A percentile compares a stretch with the other conserved stretches of the same genome.
phyloP scores from a whole-genome alignment of 352 stramenopile species.

The Phytopythium kandeliae region DNA sequence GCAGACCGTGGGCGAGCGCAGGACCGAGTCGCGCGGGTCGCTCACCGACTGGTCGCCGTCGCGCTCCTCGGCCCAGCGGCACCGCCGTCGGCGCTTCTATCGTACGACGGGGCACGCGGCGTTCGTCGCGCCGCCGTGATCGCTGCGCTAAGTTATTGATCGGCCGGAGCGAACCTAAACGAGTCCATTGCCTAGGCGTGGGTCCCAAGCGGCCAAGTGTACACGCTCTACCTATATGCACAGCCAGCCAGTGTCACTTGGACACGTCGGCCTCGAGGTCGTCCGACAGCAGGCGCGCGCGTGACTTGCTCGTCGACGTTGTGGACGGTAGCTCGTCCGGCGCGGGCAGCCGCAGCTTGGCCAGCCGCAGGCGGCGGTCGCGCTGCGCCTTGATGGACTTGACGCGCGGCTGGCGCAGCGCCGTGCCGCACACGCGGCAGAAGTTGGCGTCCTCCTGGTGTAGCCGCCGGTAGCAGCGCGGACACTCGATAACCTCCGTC shows the following conservation, averaged over 20 bases:
- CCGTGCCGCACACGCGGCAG: slow-evolving; percentile 57
- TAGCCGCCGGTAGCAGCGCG: slow-evolving; percentile 62
- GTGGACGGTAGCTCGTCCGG: slow-evolving; percentile 15
- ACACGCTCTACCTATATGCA: not conserved
- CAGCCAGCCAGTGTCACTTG: not conserved
- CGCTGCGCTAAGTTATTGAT: too few species aligned
- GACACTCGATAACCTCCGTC: slow-evolving; percentile 53
- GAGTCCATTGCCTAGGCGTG: too few species aligned
- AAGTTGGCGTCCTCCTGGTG: slow-evolving; percentile 78
- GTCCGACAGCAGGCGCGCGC: slow-evolving; percentile 1
- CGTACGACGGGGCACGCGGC: not conserved
- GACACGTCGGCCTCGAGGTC: not conserved
- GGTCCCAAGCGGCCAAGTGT: too few species aligned
- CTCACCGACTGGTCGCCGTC: not conserved
- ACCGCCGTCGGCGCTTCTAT: slow-evolving; percentile 8
- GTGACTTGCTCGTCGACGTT: slow-evolving; percentile 10
- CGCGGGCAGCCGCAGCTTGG: slow-evolving; percentile 43
- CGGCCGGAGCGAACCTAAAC: too few species aligned
- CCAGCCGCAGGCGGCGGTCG: slow-evolving; percentile 44
- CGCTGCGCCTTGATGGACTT: slow-evolving; percentile 60
- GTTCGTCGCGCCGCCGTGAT: slow-evolving; percentile 4
- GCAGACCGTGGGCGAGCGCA: slow-evolving; percentile 15
- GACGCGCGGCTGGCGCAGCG: slow-evolving; percentile 44
- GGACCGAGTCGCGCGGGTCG: slow-evolving; percentile 1
- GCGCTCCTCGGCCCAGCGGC: not conserved